Conservation (phyloP, 2,329 filamentous ascomycete species). For the Stemphylium vesicarium region DNA sequence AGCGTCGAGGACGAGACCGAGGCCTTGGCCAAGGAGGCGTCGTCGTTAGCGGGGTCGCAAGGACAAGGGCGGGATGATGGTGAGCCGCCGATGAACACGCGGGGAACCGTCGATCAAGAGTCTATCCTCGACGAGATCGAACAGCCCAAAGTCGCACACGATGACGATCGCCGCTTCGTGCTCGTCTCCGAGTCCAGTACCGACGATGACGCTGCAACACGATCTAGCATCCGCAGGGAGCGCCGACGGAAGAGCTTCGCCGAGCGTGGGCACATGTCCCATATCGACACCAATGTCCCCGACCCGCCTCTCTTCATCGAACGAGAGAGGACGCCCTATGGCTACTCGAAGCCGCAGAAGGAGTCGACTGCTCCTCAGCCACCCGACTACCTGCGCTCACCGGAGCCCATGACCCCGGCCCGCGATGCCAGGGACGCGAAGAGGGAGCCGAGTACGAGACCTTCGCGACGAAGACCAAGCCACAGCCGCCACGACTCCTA, state of each 20-base stretch:
- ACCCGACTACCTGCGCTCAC: constrained; percentile 55
- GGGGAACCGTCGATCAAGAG: constrained; percentile 71
- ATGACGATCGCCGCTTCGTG: constrained; percentile 71
- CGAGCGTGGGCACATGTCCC: constrained; percentile 43
- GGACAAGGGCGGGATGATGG: constrained; percentile 43
- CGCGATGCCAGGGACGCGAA: constrained; percentile 17
- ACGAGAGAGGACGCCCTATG: constrained; percentile 55
- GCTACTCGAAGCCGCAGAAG: constrained; percentile 49
- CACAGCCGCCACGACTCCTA: constrained; percentile 35
- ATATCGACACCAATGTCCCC: constrained; percentile 44
- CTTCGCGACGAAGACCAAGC: constrained; percentile 38
- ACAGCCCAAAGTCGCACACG: constrained; percentile 28
- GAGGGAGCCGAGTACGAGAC: constrained; percentile 30
- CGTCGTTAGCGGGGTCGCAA: constrained; percentile 37
- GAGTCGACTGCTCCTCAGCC: constrained; percentile 43
- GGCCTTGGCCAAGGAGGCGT: constrained; percentile 68
- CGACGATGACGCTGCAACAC: constrained; percentile 10
- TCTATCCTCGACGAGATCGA: constrained; percentile 69
- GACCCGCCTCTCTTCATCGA: constrained; percentile 50
- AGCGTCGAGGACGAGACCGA: constrained; percentile 72
- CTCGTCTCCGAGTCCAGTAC: constrained; percentile 53
- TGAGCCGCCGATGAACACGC: constrained; percentile 66
- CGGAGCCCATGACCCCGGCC: constrained; percentile 55
- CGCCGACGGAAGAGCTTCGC: constrained; percentile 41
- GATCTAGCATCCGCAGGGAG: constrained; percentile 12